These are phyloP conservation scores for Lathyrus sativus DNA, from an alignment of 306 rosid genomes.

Conservation along the genomic window DNA sequence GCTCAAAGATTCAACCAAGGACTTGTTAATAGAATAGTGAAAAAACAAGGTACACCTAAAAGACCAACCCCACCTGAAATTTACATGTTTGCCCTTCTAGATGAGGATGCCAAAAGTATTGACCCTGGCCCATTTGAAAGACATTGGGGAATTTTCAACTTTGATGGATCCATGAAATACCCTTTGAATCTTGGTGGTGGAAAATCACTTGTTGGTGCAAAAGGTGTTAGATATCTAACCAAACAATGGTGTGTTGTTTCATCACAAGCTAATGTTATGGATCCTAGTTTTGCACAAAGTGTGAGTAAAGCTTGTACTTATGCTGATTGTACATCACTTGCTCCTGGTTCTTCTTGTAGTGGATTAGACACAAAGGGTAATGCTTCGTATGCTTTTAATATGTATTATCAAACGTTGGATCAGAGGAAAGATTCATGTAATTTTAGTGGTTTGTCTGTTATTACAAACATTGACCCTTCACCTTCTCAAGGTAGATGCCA, in stretches of 20 bases:
- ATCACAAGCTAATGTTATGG: conserved; percentile 53
- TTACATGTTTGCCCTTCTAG: conserved; percentile 69
- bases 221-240: conserved; percentile 69
- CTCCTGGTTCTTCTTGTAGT: conserved; percentile 75
- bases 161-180: conserved; percentile 75
- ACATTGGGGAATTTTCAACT: conserved; percentile 88
- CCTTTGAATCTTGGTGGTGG: conserved; percentile 57
- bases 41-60: conserved; percentile 71
- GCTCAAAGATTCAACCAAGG: conserved; percentile 91
- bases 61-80: conserved; percentile 64
- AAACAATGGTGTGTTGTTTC: conserved; percentile 86
- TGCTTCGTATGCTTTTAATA: conserved; percentile 88
- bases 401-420: conserved; percentile 73
- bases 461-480: conserved; percentile 63
- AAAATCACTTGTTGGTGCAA: conserved; percentile 59
- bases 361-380: conserved; percentile 58
- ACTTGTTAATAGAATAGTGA: conserved; percentile 50
- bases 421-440: conserved; percentile 66
- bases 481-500: conserved; percentile 56
- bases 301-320: conserved; percentile 69
- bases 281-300: conserved; percentile 52
- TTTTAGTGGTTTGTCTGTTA: conserved; percentile 51
- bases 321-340: conserved; percentile 82
- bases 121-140: conserved; percentile 89
- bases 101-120: conserved; percentile 82